Percentiles rank a stretch among this genome's conserved stretches.
Evolutionary conservation across 1,284 basidiomycete genomes (phyloP).

Genomic region (Marasmius fiardii): DNA sequence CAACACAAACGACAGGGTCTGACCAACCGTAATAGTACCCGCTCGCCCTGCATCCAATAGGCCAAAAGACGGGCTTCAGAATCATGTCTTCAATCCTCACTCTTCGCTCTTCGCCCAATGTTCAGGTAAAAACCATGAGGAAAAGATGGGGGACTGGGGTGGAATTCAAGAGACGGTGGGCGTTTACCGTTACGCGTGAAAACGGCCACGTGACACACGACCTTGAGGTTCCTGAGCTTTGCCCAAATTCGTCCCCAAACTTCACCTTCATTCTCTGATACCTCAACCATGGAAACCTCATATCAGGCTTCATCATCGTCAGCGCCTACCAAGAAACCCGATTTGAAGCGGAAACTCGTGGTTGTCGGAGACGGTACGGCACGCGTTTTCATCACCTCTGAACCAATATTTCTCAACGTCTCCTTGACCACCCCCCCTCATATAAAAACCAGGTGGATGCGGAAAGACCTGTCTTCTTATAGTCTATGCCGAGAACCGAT

Average conservation of each 20-base stretch:
- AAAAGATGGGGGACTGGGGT: not conserved
- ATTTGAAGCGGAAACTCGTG: slow-evolving; percentile 74
- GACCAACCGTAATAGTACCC: slow-evolving; percentile 59
- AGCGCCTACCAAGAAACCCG: slow-evolving; percentile 19
- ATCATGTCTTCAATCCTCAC: too few relatives aligned
- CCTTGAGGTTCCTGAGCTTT: slow-evolving; percentile 27
- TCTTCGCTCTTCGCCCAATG: too few relatives aligned
- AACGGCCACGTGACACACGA: slow-evolving; percentile 51
- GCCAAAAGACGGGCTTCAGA: slow-evolving; percentile 49
- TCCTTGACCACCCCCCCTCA: slow-evolving; percentile 24
- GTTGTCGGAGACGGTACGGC: slow-evolving; percentile 85
- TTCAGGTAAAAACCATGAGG: too few relatives aligned
- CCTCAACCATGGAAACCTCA: slow-evolving; percentile 25
- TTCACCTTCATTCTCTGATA: slow-evolving; percentile 2
- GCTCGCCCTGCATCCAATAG: slow-evolving; percentile 35
- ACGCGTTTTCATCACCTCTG: slow-evolving; percentile 12
- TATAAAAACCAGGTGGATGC: slow-evolving; percentile 55
- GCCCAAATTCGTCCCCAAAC: not conserved
- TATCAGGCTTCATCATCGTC: slow-evolving; percentile 25
- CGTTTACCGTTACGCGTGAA: slow-evolving; percentile 52
- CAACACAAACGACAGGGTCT: slow-evolving; percentile 40
- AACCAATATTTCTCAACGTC: slow-evolving; percentile 24
- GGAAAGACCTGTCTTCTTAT: slow-evolving; percentile 92
- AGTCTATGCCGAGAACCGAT: slow-evolving; percentile 96
- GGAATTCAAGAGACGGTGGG: not conserved